phyloP scores from a whole-genome alignment of 2,329 filamentous ascomycete genomes.

The Lachnellula occidentalis region DNA sequence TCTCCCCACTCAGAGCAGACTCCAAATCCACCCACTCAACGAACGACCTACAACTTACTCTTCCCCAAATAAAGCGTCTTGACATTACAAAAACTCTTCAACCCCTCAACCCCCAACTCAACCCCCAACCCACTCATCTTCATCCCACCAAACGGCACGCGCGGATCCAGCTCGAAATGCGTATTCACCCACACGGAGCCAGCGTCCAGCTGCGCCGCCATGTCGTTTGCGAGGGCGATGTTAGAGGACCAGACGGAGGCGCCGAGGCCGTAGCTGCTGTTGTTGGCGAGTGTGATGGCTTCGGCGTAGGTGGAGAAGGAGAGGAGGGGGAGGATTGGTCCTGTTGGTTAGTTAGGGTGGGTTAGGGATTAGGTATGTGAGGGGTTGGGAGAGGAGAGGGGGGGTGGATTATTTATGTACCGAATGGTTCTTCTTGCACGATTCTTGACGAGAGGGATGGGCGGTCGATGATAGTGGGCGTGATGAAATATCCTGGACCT shows the following conservation, averaged over 20 bases:
- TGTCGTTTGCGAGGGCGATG: conserved; percentile 41
- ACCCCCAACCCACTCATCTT: conserved; percentile 30
- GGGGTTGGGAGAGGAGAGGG: background rate
- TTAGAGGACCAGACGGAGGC: conserved; percentile 54
- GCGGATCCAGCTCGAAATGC: conserved; percentile 41
- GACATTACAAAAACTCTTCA: conserved; percentile 14
- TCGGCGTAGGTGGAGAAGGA: conserved; percentile 57
- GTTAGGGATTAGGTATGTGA: background rate
- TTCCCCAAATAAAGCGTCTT: conserved; percentile 5
- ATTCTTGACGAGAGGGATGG: conserved; percentile 50
- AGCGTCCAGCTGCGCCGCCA: conserved; percentile 49
- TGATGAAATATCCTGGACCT: conserved; percentile 46
- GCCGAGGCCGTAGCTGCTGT: conserved; percentile 46
- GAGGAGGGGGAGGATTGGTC: conserved; percentile 57
- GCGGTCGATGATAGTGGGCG: conserved; percentile 53
- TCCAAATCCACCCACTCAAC: too few species aligned
- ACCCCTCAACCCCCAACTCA: conserved; percentile 8
- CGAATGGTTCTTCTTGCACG: conserved; percentile 56
- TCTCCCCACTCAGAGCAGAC: too few species aligned
- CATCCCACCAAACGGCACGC: conserved; percentile 32
- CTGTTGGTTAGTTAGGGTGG: conserved; percentile 18
- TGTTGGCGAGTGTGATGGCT: conserved; percentile 51
- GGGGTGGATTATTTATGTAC: conserved; percentile 21
- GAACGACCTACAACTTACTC: too few species aligned
- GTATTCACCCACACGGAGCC: conserved; percentile 58